A percentile compares a stretch with the other conserved stretches of the same genome.
These are phyloP conservation scores for Microdochium trichocladiopsis DNA, from an alignment of 2,329 filamentous ascomycete species.

Conservation along the genomic window DNA sequence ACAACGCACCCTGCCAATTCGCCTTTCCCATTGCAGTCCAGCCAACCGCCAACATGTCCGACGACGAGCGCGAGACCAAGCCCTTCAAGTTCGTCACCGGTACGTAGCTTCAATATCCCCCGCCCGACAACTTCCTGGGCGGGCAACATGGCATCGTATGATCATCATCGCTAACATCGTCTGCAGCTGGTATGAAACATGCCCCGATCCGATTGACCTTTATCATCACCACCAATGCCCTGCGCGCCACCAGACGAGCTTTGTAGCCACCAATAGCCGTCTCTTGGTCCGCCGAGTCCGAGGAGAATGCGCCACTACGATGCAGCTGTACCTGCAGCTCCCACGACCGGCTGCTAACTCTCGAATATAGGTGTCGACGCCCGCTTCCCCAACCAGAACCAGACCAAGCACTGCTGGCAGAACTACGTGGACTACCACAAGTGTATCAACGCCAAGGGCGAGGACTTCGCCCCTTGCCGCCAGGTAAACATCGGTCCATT, in stretches of 20 bases:
- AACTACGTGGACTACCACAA: constrained; percentile 99
- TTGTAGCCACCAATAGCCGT: neutral
- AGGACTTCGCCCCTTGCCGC: constrained; percentile 94
- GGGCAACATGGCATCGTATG: constrained; percentile 13
- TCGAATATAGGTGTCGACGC: constrained; percentile 81
- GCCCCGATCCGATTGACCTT: constrained; percentile 7
- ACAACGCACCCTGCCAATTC: constrained; percentile 23
- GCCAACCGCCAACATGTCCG: constrained; percentile 70
- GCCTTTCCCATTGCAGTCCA: constrained; percentile 16
- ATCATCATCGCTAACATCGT: constrained; percentile 29
- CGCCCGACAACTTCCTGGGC: neutral
- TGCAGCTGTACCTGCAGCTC: neutral
- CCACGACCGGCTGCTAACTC: neutral
- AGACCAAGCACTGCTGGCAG: constrained; percentile 99
- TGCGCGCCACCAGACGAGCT: neutral
- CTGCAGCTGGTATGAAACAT: constrained; percentile 34
- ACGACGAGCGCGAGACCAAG: constrained; percentile 86
- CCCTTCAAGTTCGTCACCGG: constrained; percentile 99
- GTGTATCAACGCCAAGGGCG: constrained; percentile 96
- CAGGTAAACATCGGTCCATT: constrained; percentile 54
- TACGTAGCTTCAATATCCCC: constrained; percentile 56
- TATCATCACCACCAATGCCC: neutral
- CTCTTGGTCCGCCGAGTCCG: neutral
- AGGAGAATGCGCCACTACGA: neutral
- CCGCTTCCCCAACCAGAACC: constrained; percentile 97